A percentile compares a stretch with the other conserved stretches of the same genome.
These are phyloP conservation scores for Beauveria bassiana DNA, from an alignment of 2,329 filamentous ascomycete species.

Conservation along the genomic window DNA sequence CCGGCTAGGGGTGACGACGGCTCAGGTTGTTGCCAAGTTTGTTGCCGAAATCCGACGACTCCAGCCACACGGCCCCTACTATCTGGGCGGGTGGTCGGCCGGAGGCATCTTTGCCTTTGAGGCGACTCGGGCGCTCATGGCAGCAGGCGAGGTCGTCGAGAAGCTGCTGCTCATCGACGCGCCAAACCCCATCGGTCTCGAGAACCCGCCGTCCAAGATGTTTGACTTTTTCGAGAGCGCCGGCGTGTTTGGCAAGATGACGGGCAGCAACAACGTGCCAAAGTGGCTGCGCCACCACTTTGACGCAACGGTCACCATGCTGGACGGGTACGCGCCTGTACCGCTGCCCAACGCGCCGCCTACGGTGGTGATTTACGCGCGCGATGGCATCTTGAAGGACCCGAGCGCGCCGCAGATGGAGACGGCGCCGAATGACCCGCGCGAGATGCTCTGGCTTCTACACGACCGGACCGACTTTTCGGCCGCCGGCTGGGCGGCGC, in stretches of 20 bases:
- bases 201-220: constrained; percentile 54
- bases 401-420: constrained; percentile 52
- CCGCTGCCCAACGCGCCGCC: constrained; percentile 55
- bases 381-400: constrained; percentile 50
- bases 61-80: too few relatives aligned
- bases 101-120: too few relatives aligned
- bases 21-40: constrained; percentile 13
- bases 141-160: constrained; percentile 49
- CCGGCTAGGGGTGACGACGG: constrained; percentile 19
- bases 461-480: constrained; percentile 65
- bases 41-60: too few relatives aligned
- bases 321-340: constrained; percentile 54
- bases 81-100: too few relatives aligned
- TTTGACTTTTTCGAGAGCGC: constrained; percentile 67
- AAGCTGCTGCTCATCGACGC: constrained; percentile 59
- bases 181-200: constrained; percentile 58
- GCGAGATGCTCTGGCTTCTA: constrained; percentile 46
- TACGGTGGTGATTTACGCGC: constrained; percentile 62
- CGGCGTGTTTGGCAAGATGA: constrained; percentile 56
- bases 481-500: constrained; percentile 18
- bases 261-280: constrained; percentile 41
- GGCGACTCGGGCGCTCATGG: constrained; percentile 40
- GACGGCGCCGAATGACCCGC: constrained; percentile 1
- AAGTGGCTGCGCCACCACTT: constrained; percentile 71
- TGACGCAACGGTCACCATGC: constrained; percentile 56